Conservation (phyloP, 1,284 basidiomycete genomes). For the Taiwanofungus camphoratus region DNA sequence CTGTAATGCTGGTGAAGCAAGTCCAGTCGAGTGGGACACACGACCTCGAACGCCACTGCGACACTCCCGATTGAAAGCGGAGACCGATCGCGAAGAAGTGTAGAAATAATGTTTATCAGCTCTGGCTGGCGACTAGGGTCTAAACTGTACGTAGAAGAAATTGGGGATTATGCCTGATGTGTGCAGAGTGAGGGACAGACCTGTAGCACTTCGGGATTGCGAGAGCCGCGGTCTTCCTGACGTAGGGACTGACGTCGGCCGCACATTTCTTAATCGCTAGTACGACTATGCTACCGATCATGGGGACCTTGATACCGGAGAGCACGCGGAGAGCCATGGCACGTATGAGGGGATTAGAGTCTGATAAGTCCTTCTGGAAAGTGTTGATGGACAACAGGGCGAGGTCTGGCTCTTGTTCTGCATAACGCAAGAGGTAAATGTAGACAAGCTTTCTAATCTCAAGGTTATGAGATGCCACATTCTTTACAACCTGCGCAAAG, state of each 20-base stretch:
- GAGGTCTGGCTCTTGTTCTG: slow-evolving; percentile 89
- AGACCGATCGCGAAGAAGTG: slow-evolving; percentile 77
- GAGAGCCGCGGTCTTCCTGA: slow-evolving; percentile 86
- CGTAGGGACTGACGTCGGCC: slow-evolving; percentile 88
- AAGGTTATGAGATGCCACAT: slow-evolving; percentile 84
- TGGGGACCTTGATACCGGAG: slow-evolving; percentile 84
- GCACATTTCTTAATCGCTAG: slow-evolving; percentile 90
- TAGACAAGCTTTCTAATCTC: slow-evolving; percentile 97
- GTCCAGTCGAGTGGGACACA: slow-evolving; percentile 82
- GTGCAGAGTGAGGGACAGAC: slow-evolving; percentile 40
- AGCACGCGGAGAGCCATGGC: slow-evolving; percentile 94
- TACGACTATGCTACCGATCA: slow-evolving; percentile 83
- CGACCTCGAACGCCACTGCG: slow-evolving; percentile 76
- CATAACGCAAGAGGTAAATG: slow-evolving; percentile 93
- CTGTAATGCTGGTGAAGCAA: slow-evolving; percentile 88
- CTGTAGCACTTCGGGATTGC: slow-evolving; percentile 84
- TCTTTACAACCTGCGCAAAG: slow-evolving; percentile 93
- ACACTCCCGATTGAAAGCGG: slow-evolving; percentile 87
- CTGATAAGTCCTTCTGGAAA: slow-evolving; percentile 94
- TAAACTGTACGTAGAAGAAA: slow-evolving; percentile 44
- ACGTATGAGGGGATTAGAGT: slow-evolving; percentile 87
- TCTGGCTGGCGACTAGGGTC: slow-evolving; percentile 68
- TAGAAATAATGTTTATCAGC: slow-evolving; percentile 70
- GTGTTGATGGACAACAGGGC: slow-evolving; percentile 97
- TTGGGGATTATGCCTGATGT: slow-evolving; percentile 1